Base-by-base conservation (phyloP, 2,329 filamentous ascomycete genomes). In the Aspergillus niger region DNA sequence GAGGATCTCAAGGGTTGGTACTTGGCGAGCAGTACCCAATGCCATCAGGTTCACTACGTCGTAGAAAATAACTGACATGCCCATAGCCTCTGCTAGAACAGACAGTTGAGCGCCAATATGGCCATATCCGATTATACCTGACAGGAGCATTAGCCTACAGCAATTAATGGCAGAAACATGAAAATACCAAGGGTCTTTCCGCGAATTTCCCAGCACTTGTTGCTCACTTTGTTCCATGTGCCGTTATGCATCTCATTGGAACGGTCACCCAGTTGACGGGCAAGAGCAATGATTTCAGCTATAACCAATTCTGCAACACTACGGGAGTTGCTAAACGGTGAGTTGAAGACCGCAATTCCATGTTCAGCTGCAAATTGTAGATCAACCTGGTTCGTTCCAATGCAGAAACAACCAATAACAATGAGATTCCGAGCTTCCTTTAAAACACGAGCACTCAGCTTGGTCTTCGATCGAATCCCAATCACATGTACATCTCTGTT, bases 361-460 rank as follows among this genome's bases (percentile, higher is more conserved):
- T 79, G 74, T 17, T 77, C 73, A n/a, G 77, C 77, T 5, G 77
- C 76, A 69, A 76, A 79, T 64, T 79, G 76, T 26, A 79, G 73
- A 61, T 79, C 77, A 30, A 79, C 77, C 65, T 79, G 77, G 64
- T 79, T 98, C 59, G 95, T 99, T 67, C 95, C 95, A 71, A 99
- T 99, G 78, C 95, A 99, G 85, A 99, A 99, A 82, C 95, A 99
- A 63, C 95, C 95, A 69, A 98, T 87, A 63, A 97, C 95, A 61
- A 98, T 90, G 57, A 99, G 85, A 76, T 97, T 96, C 81, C 93
- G 96, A 58, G 95, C 95, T 76, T 96, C 89, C 59, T 86, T 85
- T 63, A 99, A 85, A 28, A 99, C 91, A 71, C 88, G 89, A 64
- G 90, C 89, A 8, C 88, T 94, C 74, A 99, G 86, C 81, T 95